Evolutionary conservation across 2,329 filamentous ascomycete genomes (phyloP), one percentile per base, ranked within the genome.

Genomic region (Colletotrichum shisoi): DNA sequence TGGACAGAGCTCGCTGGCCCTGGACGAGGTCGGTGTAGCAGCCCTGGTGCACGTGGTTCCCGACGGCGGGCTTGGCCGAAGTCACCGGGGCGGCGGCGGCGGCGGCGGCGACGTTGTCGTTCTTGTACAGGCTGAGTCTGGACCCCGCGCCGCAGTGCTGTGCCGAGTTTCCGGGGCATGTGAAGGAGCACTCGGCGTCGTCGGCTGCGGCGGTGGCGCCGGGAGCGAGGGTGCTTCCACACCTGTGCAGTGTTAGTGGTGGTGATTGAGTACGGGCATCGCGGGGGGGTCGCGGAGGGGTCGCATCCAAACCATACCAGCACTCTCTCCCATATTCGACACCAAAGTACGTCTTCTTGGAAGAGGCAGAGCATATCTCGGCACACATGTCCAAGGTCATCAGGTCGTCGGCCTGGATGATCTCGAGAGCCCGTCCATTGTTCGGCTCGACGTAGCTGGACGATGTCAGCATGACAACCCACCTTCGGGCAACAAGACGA

Each of bases 271-370:
- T 31, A 31, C 27, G 27, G 27, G 4, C 27, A 31, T 31, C 27
- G 2, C 27, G 27, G 27, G 27, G 27, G 27, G 1, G 27, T 6
- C 3, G 24, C 3, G 27, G 27, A 5, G 27, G 27, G 27, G 27
- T 31, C 27, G 27, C 40, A 17, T 17, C 6, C 15, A 42, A 17
- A 17, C 7, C 40, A 42, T 42, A 42, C 40, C 40, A 42, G 7
- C 40, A 42, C 21, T 80, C 77, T 2, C 71, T 72, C 6, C 77
- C 77, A 40, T 79, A 79, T 52, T 80, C 77, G 3, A 80, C 74
- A n/a, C 78, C 78, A 1, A 74, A 76, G 27, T 73, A 80, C 17
- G 45, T 31, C n/a, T 52, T 59, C 40, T 70, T 52, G 24, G 40
- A 5, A 5, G 68, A 76, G 2, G 67, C 70, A 1, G 70, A 68